Evolutionary conservation across 2,329 filamentous ascomycete species (phyloP), one percentile per base, ranked within the genome.

Genomic region (Colletotrichum eremochloae): DNA sequence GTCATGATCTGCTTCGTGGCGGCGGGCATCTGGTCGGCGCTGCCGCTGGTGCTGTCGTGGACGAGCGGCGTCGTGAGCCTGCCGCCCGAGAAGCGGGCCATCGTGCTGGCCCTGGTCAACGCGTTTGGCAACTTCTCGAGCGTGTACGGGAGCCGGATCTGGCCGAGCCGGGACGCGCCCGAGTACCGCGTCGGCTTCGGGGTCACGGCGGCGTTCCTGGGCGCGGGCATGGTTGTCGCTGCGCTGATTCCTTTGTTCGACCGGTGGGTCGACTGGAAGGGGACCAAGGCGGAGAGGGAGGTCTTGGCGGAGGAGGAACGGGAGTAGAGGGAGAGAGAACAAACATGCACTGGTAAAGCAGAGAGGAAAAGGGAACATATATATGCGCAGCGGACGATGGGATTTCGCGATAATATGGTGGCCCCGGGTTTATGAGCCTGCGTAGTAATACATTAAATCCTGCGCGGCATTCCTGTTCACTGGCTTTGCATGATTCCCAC

Each of bases 91-190:
- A 80, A 80, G 78, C 75, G 78, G n/a, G 77, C 78, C 29, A 76
- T 80, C 36, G 78, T 79, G n/a, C 74, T 80, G 31, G 78, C 78
- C 5, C 64, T 79, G n/a, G 77, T 79, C 63, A 80, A 80, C 64
- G 77, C 78, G 0, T 77, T 79, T 64, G 78, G 78, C 50, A 79
- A 80, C 72, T 76, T 79, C n/a, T 78, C 77, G 18, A 78, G 76
- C 38, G 77, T 80, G 18, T 80, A 80, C 58, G 78, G 78, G 2
- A 79, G 78, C 55, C 73, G 78, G 0, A 78, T 80, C 50, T 79
- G 78, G 78, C 78, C 78, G n/a, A 74, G 71, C 29, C 60, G 58
- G 5, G 77, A 80, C 36, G 63, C 67, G 5, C 79, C 79, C 0
- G 75, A 61, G 4, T 79, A 79, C 56, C 75, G 75, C 5, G 68